Base-by-base conservation (phyloP, 116 monocot genomes). In the Iris pallida region DNA sequence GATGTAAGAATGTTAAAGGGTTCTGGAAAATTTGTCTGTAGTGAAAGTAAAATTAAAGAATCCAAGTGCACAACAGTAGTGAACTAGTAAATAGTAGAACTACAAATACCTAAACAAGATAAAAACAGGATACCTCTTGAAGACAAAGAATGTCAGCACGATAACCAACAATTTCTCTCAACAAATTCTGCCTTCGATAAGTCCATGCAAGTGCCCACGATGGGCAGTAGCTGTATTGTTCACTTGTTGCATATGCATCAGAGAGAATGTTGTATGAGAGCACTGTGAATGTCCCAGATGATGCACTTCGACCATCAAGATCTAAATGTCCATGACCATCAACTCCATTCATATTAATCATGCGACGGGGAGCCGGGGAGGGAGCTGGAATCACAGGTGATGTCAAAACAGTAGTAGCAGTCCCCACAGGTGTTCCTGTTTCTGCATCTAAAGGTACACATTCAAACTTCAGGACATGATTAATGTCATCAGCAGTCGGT, bases 131-230 rank as follows among this genome's bases (percentile, higher is more conserved):
- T 83, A 93, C 99, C 91, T 93, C 91, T 78, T 99, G 99, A 57
- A 99, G 94, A 80, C 99, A 99, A 58, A 99, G 61, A 41, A 99
- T 99, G 62, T 99, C 99, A 65, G 93, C 90, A 83, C 79, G 84
- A 65, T 99, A 99, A 52, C 88, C 90, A 73, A 90, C 63, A 66
- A 99, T 90, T 78, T 99, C 99, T 5, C 90, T 73, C 62, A 99
- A 77, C 72, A 99, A 78, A 79, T 99, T 99, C 66, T 99, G 93
- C 60, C 88, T 93, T n/a, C 99, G 85, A 69, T 99, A 99, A 49
- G 88, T 18, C 99, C 99, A 99, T 45, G 99, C 82, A 73, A 99
- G 90, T 41, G 99, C 99, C 99, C 99, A 99, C 41, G 88, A 75
- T 41, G 99, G 99, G 68, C 99, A 99, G 66, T 99, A 93, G 68